phyloP scores from a whole-genome alignment of 805 yeast genomes.

The Saturnispora dispora region DNA sequence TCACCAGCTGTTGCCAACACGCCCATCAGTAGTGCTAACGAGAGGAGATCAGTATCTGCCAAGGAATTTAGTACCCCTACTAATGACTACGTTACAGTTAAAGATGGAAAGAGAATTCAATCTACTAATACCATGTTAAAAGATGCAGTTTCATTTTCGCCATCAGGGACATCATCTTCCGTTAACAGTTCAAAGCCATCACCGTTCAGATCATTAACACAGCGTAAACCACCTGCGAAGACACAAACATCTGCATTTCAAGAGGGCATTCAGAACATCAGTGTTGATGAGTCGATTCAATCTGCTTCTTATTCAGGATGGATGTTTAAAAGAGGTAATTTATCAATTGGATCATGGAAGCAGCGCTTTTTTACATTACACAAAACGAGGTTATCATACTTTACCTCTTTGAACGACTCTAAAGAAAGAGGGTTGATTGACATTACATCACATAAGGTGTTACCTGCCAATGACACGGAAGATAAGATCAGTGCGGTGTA shows the following conservation, averaged over 20 bases:
- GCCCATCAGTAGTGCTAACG: conserved; percentile 13
- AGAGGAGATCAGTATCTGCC: conserved; percentile 45
- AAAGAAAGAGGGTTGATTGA: conserved; percentile 90
- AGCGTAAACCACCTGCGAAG: conserved; percentile 34
- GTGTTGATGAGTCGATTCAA: conserved; percentile 70
- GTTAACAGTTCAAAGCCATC: conserved; percentile 32
- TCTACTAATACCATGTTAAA: conserved; percentile 19
- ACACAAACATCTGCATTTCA: conserved; percentile 69
- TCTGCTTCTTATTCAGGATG: conserved; percentile 80
- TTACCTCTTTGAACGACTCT: conserved; percentile 64
- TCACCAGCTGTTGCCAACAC: not conserved
- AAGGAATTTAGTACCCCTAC: conserved; percentile 26
- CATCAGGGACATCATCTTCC: conserved; percentile 7
- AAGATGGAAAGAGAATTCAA: conserved; percentile 33
- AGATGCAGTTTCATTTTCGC: conserved; percentile 13
- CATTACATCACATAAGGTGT: conserved; percentile 86
- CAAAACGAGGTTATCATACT: conserved; percentile 89
- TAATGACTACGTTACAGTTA: conserved; percentile 7
- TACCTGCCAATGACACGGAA: conserved; percentile 68
- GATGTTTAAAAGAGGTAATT: conserved; percentile 89
- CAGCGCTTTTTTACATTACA: conserved; percentile 78
- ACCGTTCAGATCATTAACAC: conserved; percentile 34
- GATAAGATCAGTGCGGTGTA: conserved; percentile 74
- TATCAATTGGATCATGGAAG: conserved; percentile 86
- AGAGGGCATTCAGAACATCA: conserved; percentile 75